Evolutionary conservation across 352 stramenopile genomes (phyloP).

Genomic region (Globisporangium irregulare): DNA sequence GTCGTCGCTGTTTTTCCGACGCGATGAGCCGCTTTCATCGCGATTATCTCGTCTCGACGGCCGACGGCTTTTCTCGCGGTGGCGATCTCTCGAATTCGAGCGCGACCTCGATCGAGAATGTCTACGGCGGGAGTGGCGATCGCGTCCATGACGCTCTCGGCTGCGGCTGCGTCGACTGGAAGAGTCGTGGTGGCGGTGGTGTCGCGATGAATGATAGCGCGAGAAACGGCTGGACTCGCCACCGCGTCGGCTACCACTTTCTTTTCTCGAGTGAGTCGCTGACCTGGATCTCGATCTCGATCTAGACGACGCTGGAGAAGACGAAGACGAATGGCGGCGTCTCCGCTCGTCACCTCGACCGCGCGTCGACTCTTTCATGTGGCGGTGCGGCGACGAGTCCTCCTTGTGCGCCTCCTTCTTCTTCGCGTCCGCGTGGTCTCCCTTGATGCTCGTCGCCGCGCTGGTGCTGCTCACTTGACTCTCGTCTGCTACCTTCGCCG

Average conservation of each 20-base stretch:
- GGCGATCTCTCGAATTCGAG: constrained; percentile 22
- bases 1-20: constrained; percentile 15
- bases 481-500: background rate
- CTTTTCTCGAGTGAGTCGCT: constrained; percentile 17
- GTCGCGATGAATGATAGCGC: constrained; percentile 12
- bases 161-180: constrained; percentile 20
- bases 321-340: background rate
- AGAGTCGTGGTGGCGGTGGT: constrained; percentile 10
- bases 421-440: background rate
- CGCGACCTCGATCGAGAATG: constrained; percentile 14
- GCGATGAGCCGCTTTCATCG: constrained; percentile 18
- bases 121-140: constrained; percentile 11
- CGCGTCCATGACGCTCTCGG: constrained; percentile 3
- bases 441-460: background rate
- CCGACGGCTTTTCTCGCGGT: constrained; percentile 24
- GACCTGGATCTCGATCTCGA: constrained; percentile 25
- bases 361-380: background rate
- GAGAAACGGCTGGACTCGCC: constrained; percentile 1
- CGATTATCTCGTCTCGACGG: constrained; percentile 16
- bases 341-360: background rate
- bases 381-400: background rate
- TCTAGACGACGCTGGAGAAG: constrained; percentile 4
- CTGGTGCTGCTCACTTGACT: background rate
- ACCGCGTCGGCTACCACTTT: background rate
- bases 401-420: background rate